Base-by-base conservation (phyloP, 2,329 filamentous ascomycete species). In the Dryadomyces quercivorus region DNA sequence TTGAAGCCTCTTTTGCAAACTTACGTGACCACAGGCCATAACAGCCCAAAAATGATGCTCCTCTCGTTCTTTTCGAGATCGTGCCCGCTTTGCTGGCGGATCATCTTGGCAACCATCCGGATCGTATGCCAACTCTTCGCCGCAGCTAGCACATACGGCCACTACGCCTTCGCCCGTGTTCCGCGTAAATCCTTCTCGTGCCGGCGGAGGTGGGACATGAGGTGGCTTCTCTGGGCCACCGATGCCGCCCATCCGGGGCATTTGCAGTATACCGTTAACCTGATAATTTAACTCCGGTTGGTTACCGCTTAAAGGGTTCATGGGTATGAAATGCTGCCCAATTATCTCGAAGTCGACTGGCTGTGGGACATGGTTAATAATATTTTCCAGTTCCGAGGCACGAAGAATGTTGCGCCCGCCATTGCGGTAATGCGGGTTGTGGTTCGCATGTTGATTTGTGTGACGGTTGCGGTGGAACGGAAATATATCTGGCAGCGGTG, bases 11-110 rank as follows among this genome's bases (percentile, higher is more conserved):
- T 31, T 31, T 31, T 31, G 4, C 26, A 40, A 40, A 67, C 75
- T 64, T 77, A 97, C 93, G 72, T 98, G 93, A 59, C 93, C 93
- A 66, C 93, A 98, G 52, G 78, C 78, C 69, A 91, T 95, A 40
- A 93, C 77, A 1, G 93, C 85, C 90, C 91, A 97, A 58, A 97
- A 92, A 63, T 95, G 86, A 64, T 88, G 84, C 68, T 95, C 90
- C 21, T 75, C 77, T 7, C 72, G 69, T 20, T 75, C 71, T 62
- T 77, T 82, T 50, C 71, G 70, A 43, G 70, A 75, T 18, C 71
- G 68, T 10, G 67, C 62, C 57, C 70, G 75, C 63, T 70, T 72
- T 2, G 63, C 51, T 0, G 67, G 65, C 5, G 64, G 63, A 20
- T 59, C 58, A 5, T 63, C 61, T 20, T 62, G 61, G 43, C 72